Evolutionary conservation across 345 rosid genomes (phyloP).

Genomic region (Punica granatum): DNA sequence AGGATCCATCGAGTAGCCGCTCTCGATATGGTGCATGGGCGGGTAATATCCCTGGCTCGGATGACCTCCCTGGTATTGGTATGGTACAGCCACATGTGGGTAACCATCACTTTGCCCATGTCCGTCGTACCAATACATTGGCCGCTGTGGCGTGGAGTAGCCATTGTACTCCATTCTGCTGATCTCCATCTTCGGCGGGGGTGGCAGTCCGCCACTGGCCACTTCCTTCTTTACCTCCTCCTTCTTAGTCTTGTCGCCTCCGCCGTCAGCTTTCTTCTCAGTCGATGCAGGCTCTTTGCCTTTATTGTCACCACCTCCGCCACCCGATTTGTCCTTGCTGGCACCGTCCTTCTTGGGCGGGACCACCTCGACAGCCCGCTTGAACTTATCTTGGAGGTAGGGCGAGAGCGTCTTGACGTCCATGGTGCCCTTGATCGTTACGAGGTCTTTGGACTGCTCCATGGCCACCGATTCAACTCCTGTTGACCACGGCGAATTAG

Average conservation of each 20-base stretch:
- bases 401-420: constrained; percentile 25
- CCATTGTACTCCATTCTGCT: constrained; percentile 26
- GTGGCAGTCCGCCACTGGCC: constrained; percentile 1
- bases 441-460: constrained; percentile 25
- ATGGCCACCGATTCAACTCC: constrained; percentile 25
- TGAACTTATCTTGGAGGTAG: constrained; percentile 21
- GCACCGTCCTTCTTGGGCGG: constrained; percentile 24
- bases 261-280: constrained; percentile 8
- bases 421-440: constrained; percentile 35
- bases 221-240: constrained; percentile 11
- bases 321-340: not conserved
- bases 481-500: constrained; percentile 9
- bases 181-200: constrained; percentile 19
- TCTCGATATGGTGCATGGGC: constrained; percentile 15
- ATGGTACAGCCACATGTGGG: constrained; percentile 9
- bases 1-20: constrained; percentile 25
- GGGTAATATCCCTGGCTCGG: constrained; percentile 18
- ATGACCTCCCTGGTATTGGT: constrained; percentile 6
- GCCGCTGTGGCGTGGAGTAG: constrained; percentile 19
- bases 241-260: not conserved
- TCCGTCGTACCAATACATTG: constrained; percentile 32
- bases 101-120: not conserved
- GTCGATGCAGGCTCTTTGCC: constrained; percentile 4
- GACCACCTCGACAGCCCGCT: constrained; percentile 23
- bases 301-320: constrained; percentile 3